These are phyloP conservation scores for Russula sp. DNA, from an alignment of 768 basidiomycete species.

Conservation along the genomic window DNA sequence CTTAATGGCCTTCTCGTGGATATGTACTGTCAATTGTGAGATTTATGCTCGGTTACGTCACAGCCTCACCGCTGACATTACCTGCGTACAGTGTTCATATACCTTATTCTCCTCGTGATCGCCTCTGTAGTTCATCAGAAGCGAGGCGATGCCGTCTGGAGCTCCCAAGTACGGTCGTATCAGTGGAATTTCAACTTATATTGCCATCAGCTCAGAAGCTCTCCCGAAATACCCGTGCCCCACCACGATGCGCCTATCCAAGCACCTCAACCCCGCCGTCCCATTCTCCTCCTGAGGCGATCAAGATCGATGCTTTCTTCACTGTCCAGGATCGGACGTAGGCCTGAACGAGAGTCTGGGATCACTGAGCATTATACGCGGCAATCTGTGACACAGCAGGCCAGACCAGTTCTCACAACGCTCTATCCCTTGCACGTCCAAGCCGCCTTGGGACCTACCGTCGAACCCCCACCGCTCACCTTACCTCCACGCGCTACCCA, in stretches of 20 bases:
- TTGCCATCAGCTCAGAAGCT: constrained; percentile 18
- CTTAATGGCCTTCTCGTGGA: constrained; percentile 27
- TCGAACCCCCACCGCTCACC: background rate
- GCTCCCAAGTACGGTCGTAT: constrained; percentile 21
- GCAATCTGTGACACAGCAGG: constrained; percentile 3
- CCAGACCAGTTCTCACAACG: background rate
- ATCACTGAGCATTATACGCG: constrained; percentile 1
- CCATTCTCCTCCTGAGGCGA: constrained; percentile 15
- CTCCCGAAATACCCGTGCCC: background rate
- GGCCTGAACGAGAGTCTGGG: constrained; percentile 1
- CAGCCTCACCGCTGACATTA: background rate
- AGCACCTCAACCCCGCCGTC: constrained; percentile 27
- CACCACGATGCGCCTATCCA: background rate
- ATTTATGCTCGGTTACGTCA: background rate
- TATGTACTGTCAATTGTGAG: constrained; percentile 28
- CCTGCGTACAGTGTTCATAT: constrained; percentile 19
- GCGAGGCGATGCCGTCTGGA: constrained; percentile 21
- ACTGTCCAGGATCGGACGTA: constrained; percentile 7
- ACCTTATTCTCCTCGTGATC: constrained; percentile 18
- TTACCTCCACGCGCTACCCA: background rate
- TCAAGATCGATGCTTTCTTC: constrained; percentile 10
- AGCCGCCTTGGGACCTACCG: constrained; percentile 4
- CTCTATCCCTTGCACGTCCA: constrained; percentile 25
- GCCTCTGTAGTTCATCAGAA: constrained; percentile 23
- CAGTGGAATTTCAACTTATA: constrained; percentile 22